phyloP scores from a whole-genome alignment of 2,329 filamentous ascomycete genomes.

The Amphichorda felina region DNA sequence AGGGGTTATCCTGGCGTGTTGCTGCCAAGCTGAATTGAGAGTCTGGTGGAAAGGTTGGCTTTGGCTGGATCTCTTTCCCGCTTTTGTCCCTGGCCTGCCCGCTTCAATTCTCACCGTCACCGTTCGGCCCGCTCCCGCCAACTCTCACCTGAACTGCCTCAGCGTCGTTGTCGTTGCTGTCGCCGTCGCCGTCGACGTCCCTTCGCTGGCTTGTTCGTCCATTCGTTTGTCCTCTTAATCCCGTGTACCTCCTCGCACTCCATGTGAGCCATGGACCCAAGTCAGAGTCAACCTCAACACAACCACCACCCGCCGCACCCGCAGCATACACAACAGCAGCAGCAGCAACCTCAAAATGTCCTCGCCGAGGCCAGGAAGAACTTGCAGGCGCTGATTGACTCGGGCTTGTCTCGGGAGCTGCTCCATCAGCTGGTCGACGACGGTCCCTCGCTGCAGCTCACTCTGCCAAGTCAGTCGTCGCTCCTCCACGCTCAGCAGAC shows the following conservation, averaged over 20 bases:
- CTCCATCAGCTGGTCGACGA: conserved; percentile 28
- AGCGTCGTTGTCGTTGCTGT: conserved; percentile 1
- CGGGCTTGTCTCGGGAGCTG: conserved; percentile 29
- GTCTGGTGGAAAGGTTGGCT: too few relatives aligned
- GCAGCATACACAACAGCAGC: conserved; percentile 9
- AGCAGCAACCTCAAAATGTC: conserved; percentile 26
- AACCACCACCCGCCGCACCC: conserved; percentile 2
- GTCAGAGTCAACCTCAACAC: conserved; percentile 11
- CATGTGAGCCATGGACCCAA: conserved; percentile 21
- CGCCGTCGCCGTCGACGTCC: too few relatives aligned
- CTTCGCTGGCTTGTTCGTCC: conserved; percentile 4
- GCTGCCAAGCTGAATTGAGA: too few relatives aligned
- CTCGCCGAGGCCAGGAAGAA: conserved; percentile 32
- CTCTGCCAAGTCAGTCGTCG: conserved; percentile 6
- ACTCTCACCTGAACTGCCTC: conserved; percentile 5
- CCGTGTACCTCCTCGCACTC: conserved; percentile 5
- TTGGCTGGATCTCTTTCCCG: too few relatives aligned
- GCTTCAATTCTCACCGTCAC: conserved; percentile 2
- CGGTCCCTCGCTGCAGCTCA: conserved; percentile 20
- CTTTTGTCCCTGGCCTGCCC: not conserved
- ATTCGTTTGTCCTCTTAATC: conserved; percentile 3
- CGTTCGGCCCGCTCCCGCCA: conserved; percentile 4
- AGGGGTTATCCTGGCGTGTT: too few relatives aligned
- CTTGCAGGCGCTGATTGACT: conserved; percentile 31
- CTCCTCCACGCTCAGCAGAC: too few relatives aligned